phyloP scores from a whole-genome alignment of 2,329 filamentous ascomycete species.

The Amylocarpus encephaloides region DNA sequence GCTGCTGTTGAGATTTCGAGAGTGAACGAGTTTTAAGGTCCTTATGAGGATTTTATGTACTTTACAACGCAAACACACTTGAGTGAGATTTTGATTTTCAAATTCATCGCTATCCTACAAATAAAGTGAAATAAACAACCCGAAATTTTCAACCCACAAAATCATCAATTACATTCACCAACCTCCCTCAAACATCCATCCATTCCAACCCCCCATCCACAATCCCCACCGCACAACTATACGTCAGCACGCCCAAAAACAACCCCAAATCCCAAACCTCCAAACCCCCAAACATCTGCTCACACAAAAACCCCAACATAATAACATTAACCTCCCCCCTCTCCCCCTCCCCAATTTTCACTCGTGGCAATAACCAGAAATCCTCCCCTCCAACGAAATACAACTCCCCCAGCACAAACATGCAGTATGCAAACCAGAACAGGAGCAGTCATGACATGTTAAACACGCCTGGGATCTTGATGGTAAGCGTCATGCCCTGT shows the following conservation, averaged over 20 bases:
- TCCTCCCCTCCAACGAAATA: background rate
- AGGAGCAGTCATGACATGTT: conserved; percentile 9
- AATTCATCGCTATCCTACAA: too few relatives aligned
- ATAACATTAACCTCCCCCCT: background rate
- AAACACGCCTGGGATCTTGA: conserved; percentile 21
- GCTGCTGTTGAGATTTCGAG: too few relatives aligned
- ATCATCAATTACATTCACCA: too few relatives aligned
- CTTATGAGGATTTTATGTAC: too few relatives aligned
- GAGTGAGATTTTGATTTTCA: too few relatives aligned
- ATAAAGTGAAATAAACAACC: too few relatives aligned
- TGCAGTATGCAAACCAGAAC: background rate
- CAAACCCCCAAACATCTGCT: background rate
- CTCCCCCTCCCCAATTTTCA: background rate
- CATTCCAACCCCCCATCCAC: too few relatives aligned
- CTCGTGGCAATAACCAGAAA: background rate
- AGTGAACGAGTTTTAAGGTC: too few relatives aligned
- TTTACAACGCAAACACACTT: too few relatives aligned
- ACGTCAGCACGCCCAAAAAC: background rate
- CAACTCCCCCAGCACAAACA: background rate
- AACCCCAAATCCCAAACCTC: background rate
- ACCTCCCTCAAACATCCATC: too few relatives aligned
- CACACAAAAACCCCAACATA: background rate
- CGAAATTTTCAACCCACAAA: too few relatives aligned
- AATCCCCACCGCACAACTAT: background rate
- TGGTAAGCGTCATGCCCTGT: conserved; percentile 23